Conservation (phyloP, 805 yeast genomes). For the Wickerhamiella domercqiae region DNA sequence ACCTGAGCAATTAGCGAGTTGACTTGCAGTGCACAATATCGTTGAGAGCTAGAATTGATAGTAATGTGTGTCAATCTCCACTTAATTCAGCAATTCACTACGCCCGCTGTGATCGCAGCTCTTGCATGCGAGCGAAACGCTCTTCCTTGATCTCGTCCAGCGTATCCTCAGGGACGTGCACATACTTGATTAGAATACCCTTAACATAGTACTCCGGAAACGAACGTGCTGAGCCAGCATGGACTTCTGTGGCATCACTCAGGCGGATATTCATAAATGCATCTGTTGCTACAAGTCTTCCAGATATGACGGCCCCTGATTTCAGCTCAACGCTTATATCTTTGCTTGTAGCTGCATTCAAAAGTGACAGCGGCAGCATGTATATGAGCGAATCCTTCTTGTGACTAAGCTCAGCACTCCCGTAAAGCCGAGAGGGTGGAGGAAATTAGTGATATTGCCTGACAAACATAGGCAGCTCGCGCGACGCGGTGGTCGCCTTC, state of each 20-base stretch:
- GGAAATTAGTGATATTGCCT: too few species aligned
- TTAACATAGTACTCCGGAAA: constrained; percentile 14
- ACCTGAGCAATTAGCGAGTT: too few species aligned
- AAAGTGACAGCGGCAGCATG: constrained; percentile 77
- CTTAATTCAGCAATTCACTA: too few species aligned
- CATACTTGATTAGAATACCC: constrained; percentile 26
- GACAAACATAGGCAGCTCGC: too few species aligned
- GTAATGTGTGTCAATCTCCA: too few species aligned
- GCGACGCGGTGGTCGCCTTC: too few species aligned
- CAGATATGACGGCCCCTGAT: constrained; percentile 78
- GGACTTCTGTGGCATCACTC: constrained; percentile 43
- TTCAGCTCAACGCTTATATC: constrained; percentile 80
- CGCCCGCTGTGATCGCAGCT: constrained; percentile 10
- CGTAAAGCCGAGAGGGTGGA: too few species aligned
- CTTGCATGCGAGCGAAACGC: constrained; percentile 24
- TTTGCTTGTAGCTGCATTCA: constrained; percentile 82
- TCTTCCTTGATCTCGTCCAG: constrained; percentile 27
- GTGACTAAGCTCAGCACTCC: too few species aligned
- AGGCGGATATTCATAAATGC: constrained; percentile 91
- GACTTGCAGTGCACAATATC: too few species aligned
- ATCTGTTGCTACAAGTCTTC: constrained; percentile 73
- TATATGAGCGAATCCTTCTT: too few species aligned
- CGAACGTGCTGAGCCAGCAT: constrained; percentile 8
- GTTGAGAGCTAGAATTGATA: too few species aligned
- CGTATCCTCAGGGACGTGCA: constrained; percentile 28